Percentiles rank a stretch among this genome's conserved stretches.
Conservation (phyloP, 2,329 filamentous ascomycete species). For the Botrytis squamosa region DNA sequence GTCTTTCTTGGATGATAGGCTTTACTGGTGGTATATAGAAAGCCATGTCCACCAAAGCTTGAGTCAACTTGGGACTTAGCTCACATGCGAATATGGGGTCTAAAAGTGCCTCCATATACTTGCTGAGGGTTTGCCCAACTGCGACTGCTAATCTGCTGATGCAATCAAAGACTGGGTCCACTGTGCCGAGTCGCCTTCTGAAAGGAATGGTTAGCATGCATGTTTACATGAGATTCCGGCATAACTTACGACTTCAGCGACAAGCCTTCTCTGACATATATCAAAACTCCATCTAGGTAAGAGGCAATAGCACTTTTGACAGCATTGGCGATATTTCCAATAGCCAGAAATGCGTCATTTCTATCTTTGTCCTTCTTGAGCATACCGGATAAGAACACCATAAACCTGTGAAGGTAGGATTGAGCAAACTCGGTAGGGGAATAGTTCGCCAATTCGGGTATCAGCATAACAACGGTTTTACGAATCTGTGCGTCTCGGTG, state of each 20-base stretch:
- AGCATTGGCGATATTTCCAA: slow-evolving; percentile 93
- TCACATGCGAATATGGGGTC: slow-evolving; percentile 98
- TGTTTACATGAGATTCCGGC: not conserved
- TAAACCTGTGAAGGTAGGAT: slow-evolving; percentile 89
- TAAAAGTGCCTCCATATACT: slow-evolving; percentile 94
- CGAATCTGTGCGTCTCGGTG: slow-evolving; percentile 85
- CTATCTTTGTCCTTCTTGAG: slow-evolving; percentile 93
- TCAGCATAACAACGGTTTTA: slow-evolving; percentile 84
- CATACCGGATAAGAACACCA: slow-evolving; percentile 92
- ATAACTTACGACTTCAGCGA: slow-evolving; percentile 67
- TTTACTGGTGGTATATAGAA: slow-evolving; percentile 97
- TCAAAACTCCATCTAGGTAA: slow-evolving; percentile 90
- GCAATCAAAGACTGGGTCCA: slow-evolving; percentile 89
- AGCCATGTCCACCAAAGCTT: slow-evolving; percentile 96
- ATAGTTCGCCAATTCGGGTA: slow-evolving; percentile 90
- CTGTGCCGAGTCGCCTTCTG: slow-evolving; percentile 45
- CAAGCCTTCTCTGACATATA: slow-evolving; percentile 89
- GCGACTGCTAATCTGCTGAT: slow-evolving; percentile 95
- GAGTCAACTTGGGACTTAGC: slow-evolving; percentile 86
- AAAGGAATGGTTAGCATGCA: slow-evolving; percentile 35
- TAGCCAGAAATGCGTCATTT: slow-evolving; percentile 91
- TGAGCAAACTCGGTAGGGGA: slow-evolving; percentile 86
- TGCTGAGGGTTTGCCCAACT: slow-evolving; percentile 93
- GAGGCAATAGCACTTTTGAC: slow-evolving; percentile 93
- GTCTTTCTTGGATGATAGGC: slow-evolving; percentile 84